Percentiles rank a stretch among this genome's conserved stretches.
These are phyloP conservation scores for Hanseniaspora valbyensis DNA, from an alignment of 805 yeast species.

Conservation along the genomic window DNA sequence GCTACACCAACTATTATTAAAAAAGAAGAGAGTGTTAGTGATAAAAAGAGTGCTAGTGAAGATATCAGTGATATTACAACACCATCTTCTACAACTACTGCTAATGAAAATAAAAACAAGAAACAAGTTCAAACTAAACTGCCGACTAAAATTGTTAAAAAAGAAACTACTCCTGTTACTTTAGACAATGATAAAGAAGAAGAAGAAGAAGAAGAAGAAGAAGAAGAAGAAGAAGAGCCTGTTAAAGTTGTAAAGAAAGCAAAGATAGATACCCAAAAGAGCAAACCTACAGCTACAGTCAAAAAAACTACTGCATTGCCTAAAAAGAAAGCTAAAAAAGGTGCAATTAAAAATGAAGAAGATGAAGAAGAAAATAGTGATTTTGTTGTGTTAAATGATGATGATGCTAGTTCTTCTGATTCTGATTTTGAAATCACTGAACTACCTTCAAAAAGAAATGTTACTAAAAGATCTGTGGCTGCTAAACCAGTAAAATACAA, in stretches of 20 bases:
- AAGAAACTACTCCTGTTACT: neutral
- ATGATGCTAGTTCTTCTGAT: neutral
- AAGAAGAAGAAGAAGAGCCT: neutral
- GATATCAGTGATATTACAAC: conserved; percentile 8
- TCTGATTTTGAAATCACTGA: conserved; percentile 13
- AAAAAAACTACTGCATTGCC: neutral
- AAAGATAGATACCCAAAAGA: neutral
- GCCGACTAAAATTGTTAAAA: neutral
- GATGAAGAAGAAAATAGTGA: conserved; percentile 20
- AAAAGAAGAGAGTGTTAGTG: conserved; percentile 17
- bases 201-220: neutral
- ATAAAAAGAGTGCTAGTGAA: conserved; percentile 15
- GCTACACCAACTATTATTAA: conserved; percentile 18
- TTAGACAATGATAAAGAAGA: neutral
- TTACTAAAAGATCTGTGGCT: conserved; percentile 19
- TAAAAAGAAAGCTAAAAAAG: conserved; percentile 20
- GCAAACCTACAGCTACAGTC: neutral
- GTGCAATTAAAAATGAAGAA: neutral
- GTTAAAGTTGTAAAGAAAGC: neutral
- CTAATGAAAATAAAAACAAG: conserved; percentile 3
- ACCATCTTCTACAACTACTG: neutral
- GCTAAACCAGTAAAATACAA: conserved; percentile 26
- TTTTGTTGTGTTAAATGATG: conserved; percentile 16
- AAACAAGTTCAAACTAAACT: neutral
- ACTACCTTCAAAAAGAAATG: conserved; percentile 18